Conservation (phyloP, 495 filamentous ascomycete species). For the Aspergillus egyptiacus region DNA sequence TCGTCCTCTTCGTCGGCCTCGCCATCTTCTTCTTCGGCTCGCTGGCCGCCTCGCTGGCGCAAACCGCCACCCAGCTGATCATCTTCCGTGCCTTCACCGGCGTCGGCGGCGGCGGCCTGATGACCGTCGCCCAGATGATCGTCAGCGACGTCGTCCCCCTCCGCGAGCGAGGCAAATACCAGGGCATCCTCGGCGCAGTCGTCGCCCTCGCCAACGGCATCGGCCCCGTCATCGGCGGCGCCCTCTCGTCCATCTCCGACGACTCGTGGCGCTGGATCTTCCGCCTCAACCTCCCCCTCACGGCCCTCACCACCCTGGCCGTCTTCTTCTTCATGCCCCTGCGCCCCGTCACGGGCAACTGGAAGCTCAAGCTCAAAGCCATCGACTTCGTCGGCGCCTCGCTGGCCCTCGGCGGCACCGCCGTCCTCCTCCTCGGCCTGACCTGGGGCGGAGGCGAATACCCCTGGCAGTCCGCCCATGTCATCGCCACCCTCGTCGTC, state of each 20-base stretch:
- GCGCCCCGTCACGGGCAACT: constrained; percentile 43
- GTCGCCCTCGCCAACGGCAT: constrained; percentile 50
- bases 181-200: constrained; percentile 51
- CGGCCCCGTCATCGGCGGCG: constrained; percentile 51
- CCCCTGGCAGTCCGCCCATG: constrained; percentile 43
- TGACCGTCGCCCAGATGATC: constrained; percentile 50
- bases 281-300: constrained; percentile 45
- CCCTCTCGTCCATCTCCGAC: constrained; percentile 35
- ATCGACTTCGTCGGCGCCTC: constrained; percentile 43
- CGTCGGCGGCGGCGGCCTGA: constrained; percentile 51
- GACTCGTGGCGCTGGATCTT: constrained; percentile 54
- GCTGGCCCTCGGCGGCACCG: constrained; percentile 35
- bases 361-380: constrained; percentile 44
- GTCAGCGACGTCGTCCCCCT: constrained; percentile 52
- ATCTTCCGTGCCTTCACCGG: constrained; percentile 51
- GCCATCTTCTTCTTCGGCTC: constrained; percentile 52
- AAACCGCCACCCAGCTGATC: constrained; percentile 47
- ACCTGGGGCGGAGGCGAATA: constrained; percentile 49
- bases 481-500: constrained; percentile 43
- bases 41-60: constrained; percentile 46
- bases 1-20: constrained; percentile 45
- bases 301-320: constrained; percentile 37
- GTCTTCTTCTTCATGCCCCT: constrained; percentile 50
- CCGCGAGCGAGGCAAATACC: constrained; percentile 52
- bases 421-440: constrained; percentile 45